phyloP scores from a whole-genome alignment of 2,329 filamentous ascomycete species.

The Pezizomycotina sp. region DNA sequence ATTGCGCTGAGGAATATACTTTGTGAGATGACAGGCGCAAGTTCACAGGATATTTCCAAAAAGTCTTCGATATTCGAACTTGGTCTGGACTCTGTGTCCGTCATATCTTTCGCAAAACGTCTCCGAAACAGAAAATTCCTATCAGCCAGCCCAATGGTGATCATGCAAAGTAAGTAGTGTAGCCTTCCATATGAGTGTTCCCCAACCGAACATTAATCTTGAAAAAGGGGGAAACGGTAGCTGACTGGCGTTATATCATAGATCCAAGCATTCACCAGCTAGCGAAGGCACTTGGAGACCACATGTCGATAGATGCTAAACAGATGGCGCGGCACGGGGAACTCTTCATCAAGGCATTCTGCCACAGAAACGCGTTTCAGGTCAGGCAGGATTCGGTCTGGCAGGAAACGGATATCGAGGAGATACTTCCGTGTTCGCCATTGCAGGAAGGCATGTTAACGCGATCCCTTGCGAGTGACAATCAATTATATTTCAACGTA shows the following conservation, averaged over 20 bases:
- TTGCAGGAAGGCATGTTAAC: conserved; percentile 77
- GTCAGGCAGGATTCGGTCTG: conserved; percentile 40
- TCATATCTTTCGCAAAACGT: conserved; percentile 48
- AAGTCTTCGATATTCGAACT: conserved; percentile 58
- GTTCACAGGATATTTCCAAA: too few species aligned
- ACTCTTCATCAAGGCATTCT: conserved; percentile 47
- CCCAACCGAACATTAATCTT: conserved; percentile 31
- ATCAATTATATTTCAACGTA: conserved; percentile 56
- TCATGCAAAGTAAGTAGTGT: conserved; percentile 40
- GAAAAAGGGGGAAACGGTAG: conserved; percentile 6
- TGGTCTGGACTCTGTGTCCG: conserved; percentile 76
- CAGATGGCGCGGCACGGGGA: conserved; percentile 30
- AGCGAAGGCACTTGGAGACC: conserved; percentile 22
- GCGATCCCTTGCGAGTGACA: conserved; percentile 42
- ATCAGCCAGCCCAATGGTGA: conserved; percentile 44
- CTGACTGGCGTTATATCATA: conserved; percentile 13
- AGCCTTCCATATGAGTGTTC: conserved; percentile 30
- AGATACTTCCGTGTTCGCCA: conserved; percentile 65
- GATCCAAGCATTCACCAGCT: conserved; percentile 31
- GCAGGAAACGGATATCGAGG: conserved; percentile 43
- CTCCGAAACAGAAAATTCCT: conserved; percentile 48
- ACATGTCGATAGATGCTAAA: background rate
- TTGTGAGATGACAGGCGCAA: conserved; percentile 37
- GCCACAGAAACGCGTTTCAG: conserved; percentile 41
- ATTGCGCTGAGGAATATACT: conserved; percentile 39